Base-by-base conservation (phyloP, 2,329 filamentous ascomycete species). In the Arthroderma uncinatum region DNA sequence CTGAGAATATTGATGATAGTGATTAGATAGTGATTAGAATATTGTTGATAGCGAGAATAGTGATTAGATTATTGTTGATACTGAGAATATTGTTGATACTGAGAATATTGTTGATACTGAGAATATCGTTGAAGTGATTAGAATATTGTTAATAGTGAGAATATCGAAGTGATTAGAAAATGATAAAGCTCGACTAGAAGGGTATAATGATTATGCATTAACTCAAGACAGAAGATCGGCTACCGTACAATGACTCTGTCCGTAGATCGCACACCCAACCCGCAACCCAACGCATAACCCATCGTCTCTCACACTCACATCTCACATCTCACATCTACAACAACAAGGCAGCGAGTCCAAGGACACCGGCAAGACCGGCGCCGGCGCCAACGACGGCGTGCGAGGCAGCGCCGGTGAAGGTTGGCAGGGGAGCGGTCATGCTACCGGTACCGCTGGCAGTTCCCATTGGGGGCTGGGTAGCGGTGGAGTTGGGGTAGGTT, bases 351-450 rank as follows among this genome's bases (percentile, higher is more conserved):
- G 72, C 76, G 62, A 78, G 71, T 71, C 75, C 79, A 65, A 78
- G 72, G 63, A 81, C 69, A 67, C 75, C 78, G 59, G 77, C 74
- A 61, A 82, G 71, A 64, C 75, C 77, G 59, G 75, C 77, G 66
- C 76, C 77, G 40, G 73, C 73, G 57, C 73, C 74, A 57, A 71
- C 71, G 60, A 70, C 72, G 34, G 52, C 36, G 71, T 77, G 75
- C 67, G 72, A 71, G 65, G 77, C 78, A 65, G 75, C 79, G 57
- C 77, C 79, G 59, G 77, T 79, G 76, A 74, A 79, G 10, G 66
- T 56, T 25, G 67, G 61, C 30, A 64, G 54, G 28, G 66, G 65
- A 60, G 66, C 67, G 62, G 63, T 62, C 34, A 63, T 54, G 53
- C 57, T 63, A 59, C 66, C 64, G 59, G 59, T 58, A 16, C 47